phyloP scores from a whole-genome alignment of 1,284 basidiomycete species.

The Papiliotrema flavescens region DNA sequence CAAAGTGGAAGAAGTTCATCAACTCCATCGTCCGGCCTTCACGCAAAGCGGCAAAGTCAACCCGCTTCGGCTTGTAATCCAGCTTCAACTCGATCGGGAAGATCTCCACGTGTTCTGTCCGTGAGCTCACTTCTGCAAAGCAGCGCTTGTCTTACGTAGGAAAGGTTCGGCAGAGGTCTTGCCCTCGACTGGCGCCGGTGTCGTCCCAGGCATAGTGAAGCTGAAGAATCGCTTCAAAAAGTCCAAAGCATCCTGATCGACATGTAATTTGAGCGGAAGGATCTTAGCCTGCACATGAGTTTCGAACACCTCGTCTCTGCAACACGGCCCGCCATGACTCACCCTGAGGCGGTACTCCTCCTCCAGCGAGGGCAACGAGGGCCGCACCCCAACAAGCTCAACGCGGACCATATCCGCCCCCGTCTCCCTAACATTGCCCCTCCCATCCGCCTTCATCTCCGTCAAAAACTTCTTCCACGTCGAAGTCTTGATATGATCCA shows the following conservation, averaged over 20 bases:
- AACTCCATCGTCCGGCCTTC: constrained; percentile 91
- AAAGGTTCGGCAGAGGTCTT: constrained; percentile 42
- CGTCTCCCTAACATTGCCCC: constrained; percentile 80
- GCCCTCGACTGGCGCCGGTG: constrained; percentile 38
- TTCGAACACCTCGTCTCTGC: not conserved
- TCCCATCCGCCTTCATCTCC: constrained; percentile 71
- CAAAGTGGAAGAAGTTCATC: constrained; percentile 99
- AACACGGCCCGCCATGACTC: constrained; percentile 35
- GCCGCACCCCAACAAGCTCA: constrained; percentile 69
- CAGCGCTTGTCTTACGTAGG: constrained; percentile 43
- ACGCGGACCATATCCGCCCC: constrained; percentile 90
- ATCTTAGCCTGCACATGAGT: constrained; percentile 68
- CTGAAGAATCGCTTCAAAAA: constrained; percentile 95
- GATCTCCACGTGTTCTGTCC: constrained; percentile 46
- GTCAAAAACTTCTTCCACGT: constrained; percentile 98
- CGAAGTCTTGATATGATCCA: constrained; percentile 96
- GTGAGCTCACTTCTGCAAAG: no score
- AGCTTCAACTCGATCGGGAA: constrained; percentile 78
- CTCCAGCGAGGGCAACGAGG: constrained; percentile 56
- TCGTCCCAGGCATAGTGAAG: constrained; percentile 65
- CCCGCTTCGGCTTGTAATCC: constrained; percentile 96
- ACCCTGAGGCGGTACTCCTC: constrained; percentile 81
- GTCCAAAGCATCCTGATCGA: constrained; percentile 97
- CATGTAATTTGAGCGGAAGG: constrained; percentile 82
- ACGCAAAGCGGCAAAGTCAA: constrained; percentile 87